These are phyloP conservation scores for Periconia sp. DNA, from an alignment of 2,329 filamentous ascomycete genomes.

Conservation along the genomic window DNA sequence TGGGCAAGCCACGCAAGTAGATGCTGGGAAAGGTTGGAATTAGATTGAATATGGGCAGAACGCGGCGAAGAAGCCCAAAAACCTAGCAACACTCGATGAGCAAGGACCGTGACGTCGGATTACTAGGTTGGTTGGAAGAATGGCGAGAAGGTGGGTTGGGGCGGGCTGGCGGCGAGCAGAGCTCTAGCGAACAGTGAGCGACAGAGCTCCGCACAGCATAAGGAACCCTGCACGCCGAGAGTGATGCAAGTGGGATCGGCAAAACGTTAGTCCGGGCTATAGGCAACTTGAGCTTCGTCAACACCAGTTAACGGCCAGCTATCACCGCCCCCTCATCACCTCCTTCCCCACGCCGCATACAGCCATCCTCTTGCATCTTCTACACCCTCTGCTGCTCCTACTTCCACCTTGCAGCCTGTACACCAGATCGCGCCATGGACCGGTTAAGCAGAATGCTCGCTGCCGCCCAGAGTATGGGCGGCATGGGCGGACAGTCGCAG, in stretches of 20 bases:
- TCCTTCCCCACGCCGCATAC: constrained; percentile 2
- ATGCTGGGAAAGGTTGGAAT: not conserved
- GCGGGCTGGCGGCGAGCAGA: constrained; percentile 2
- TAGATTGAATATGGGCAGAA: not conserved
- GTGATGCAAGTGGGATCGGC: not conserved
- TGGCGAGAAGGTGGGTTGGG: not conserved
- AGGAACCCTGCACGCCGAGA: constrained; percentile 13
- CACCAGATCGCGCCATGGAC: constrained; percentile 68
- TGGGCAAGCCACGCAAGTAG: constrained; percentile 2
- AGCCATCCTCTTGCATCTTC: constrained; percentile 4
- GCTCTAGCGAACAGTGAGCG: constrained; percentile 15
- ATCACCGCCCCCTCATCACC: not conserved
- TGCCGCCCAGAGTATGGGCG: constrained; percentile 69
- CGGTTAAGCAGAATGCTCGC: constrained; percentile 88
- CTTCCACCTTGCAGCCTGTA: constrained; percentile 6
- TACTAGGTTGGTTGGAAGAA: no score
- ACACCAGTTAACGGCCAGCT: constrained; percentile 1
- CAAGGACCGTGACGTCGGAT: no score
- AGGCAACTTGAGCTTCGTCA: constrained; percentile 21
- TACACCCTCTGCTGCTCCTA: constrained; percentile 1
- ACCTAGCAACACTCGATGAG: not conserved
- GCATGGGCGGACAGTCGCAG: constrained; percentile 69
- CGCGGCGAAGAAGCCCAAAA: not conserved
- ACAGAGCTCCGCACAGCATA: constrained; percentile 15
- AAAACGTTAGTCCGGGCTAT: not conserved